A percentile compares a stretch with the other conserved stretches of the same genome.
These are phyloP conservation scores for Pseudonectria buxi DNA, from an alignment of 2,329 filamentous ascomycete genomes.

Conservation along the genomic window DNA sequence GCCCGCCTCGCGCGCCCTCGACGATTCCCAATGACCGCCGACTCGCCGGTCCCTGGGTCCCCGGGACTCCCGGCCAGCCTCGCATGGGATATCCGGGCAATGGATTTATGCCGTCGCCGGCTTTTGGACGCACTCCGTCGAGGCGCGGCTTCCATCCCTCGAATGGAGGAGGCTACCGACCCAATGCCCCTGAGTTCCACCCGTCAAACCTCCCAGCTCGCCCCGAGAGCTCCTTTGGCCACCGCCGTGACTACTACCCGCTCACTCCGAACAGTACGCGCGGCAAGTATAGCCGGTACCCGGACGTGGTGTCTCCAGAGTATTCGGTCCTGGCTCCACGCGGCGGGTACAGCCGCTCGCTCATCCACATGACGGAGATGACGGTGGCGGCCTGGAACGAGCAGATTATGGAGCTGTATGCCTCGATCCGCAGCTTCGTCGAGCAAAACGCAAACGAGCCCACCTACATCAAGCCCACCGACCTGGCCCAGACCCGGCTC, in stretches of 20 bases:
- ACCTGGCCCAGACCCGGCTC: constrained; percentile 24
- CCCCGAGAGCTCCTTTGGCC: constrained; percentile 15
- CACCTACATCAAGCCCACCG: constrained; percentile 20
- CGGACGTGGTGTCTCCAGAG: constrained; percentile 19
- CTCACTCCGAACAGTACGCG: constrained; percentile 24
- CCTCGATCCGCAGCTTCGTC: constrained; percentile 29
- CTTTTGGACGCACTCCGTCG: constrained; percentile 16
- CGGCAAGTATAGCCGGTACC: constrained; percentile 25
- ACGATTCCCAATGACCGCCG: constrained; percentile 20
- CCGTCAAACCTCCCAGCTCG: constrained; percentile 18
- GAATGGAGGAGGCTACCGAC: constrained; percentile 22
- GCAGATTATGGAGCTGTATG: constrained; percentile 31
- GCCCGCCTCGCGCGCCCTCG: constrained; percentile 23
- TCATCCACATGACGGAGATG: constrained; percentile 30
- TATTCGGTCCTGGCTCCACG: constrained; percentile 14
- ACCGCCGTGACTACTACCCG: constrained; percentile 21
- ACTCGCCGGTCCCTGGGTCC: constrained; percentile 13
- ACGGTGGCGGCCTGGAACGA: constrained; percentile 29
- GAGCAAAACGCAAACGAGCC: constrained; percentile 28
- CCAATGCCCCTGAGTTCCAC: constrained; percentile 28
- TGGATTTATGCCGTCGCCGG: constrained; percentile 4
- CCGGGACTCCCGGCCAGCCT: constrained; percentile 12
- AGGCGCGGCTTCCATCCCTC: constrained; percentile 26
- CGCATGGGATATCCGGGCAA: constrained; percentile 11
- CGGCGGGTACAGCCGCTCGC: constrained; percentile 16